These are phyloP conservation scores for Gentiana dahurica DNA, from an alignment of 257 asterid species.

Conservation along the genomic window DNA sequence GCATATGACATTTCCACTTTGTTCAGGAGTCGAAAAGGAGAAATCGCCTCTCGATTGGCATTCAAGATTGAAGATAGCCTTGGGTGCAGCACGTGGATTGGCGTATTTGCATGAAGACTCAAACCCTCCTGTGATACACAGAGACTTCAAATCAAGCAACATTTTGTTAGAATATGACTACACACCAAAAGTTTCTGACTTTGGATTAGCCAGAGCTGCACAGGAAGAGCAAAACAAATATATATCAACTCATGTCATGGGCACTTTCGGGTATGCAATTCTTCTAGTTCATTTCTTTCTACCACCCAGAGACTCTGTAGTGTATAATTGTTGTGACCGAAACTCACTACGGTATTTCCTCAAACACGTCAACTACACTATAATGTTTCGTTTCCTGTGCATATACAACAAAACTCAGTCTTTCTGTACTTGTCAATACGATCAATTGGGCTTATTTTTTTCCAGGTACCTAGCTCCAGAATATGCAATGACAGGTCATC, in stretches of 20 bases:
- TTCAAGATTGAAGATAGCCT: constrained; percentile 75
- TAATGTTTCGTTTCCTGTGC: neutral
- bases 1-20: too few species aligned
- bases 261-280: constrained; percentile 77
- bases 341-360: neutral
- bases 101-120: constrained; percentile 95
- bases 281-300: neutral
- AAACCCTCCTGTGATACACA: constrained; percentile 88
- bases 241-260: constrained; percentile 91
- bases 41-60: constrained; percentile 69
- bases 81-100: constrained; percentile 89
- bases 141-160: constrained; percentile 96
- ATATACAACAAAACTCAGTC: neutral
- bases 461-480: constrained; percentile 91
- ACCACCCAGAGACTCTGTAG: too few species aligned
- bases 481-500: constrained; percentile 98
- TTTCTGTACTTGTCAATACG: neutral
- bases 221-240: constrained; percentile 64
- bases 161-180: constrained; percentile 72
- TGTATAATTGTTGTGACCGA: too few species aligned
- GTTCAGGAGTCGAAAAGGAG: constrained; percentile 57
- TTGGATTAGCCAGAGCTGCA: constrained; percentile 89
- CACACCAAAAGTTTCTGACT: constrained; percentile 90
- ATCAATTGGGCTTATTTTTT: neutral
- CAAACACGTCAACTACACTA: neutral